Conservation (phyloP, 1,284 basidiomycete genomes). For the Sporisorium sorghi region DNA sequence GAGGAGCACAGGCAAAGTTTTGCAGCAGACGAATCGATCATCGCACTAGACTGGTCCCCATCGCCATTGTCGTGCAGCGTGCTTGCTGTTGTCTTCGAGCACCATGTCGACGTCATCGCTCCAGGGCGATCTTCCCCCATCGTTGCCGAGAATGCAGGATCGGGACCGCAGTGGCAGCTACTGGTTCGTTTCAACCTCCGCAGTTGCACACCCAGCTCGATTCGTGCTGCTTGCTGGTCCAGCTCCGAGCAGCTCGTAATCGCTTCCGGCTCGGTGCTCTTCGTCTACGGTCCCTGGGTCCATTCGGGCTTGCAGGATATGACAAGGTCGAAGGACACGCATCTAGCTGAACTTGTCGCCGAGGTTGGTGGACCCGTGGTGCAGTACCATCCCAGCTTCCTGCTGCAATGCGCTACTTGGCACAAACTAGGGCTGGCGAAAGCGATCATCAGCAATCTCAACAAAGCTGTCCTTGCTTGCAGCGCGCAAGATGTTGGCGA, state of each 20-base stretch:
- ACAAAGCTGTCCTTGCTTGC: conserved; percentile 24
- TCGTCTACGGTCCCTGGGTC: conserved; percentile 34
- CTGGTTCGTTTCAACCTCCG: conserved; percentile 23
- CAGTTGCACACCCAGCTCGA: conserved; percentile 31
- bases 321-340: background rate
- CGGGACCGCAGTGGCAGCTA: conserved; percentile 19
- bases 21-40: conserved; percentile 11
- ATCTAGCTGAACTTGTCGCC: conserved; percentile 41
- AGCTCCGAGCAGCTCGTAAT: conserved; percentile 31
- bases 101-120: conserved; percentile 35
- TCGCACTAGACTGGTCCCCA: conserved; percentile 44
- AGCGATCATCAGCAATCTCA: conserved; percentile 37
- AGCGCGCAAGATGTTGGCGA: conserved; percentile 21
- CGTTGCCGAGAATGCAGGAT: background rate
- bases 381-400: conserved; percentile 49
- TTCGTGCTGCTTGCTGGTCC: conserved; percentile 40
- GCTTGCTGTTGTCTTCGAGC: conserved; percentile 34
- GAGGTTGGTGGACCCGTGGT: conserved; percentile 41
- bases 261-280: conserved; percentile 39
- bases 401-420: conserved; percentile 49
- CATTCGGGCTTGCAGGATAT: background rate
- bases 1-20: conserved; percentile 49
- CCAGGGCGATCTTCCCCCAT: conserved; percentile 15
- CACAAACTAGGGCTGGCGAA: conserved; percentile 38
- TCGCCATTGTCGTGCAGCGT: conserved; percentile 20